Evolutionary conservation across 768 basidiomycete species (phyloP).

Genomic region (Lentinula lateritia): DNA sequence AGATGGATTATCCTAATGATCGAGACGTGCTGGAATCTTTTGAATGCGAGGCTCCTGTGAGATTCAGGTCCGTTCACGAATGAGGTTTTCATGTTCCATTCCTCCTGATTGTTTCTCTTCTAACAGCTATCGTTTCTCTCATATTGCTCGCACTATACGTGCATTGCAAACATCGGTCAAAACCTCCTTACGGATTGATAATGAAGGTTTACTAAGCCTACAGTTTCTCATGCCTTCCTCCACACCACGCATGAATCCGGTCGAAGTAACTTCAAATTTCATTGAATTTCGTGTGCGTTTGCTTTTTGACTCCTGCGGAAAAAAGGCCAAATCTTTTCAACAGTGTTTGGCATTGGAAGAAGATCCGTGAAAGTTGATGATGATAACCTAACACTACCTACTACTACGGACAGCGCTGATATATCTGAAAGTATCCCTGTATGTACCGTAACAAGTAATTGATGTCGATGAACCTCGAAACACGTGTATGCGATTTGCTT

Average conservation of each 20-base stretch:
- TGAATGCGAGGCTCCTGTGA: conserved; percentile 64
- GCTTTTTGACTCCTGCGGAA: neutral
- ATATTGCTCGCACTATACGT: conserved; percentile 63
- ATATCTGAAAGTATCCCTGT: too few relatives aligned
- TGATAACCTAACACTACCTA: neutral
- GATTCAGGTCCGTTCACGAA: conserved; percentile 54
- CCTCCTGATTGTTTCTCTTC: neutral
- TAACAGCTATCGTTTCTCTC: conserved; percentile 77
- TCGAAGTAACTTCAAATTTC: conserved; percentile 44
- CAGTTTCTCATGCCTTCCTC: conserved; percentile 82
- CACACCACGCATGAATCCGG: conserved; percentile 29
- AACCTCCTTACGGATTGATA: conserved; percentile 83
- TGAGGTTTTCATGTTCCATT: neutral
- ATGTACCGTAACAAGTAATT: too few relatives aligned
- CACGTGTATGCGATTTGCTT: neutral
- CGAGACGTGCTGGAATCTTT: conserved; percentile 87
- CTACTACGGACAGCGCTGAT: too few relatives aligned
- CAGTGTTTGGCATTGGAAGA: conserved; percentile 43
- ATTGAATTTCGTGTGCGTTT: conserved; percentile 81
- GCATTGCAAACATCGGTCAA: conserved; percentile 84
- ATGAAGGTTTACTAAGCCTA: conserved; percentile 75
- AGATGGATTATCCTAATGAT: conserved; percentile 98
- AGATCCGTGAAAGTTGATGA: neutral
- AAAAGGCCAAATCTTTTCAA: neutral
- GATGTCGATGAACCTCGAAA: neutral